Evolutionary conservation across 1,139 yeast genomes (phyloP).

Genomic region (Tardiomyces digboiensis): DNA sequence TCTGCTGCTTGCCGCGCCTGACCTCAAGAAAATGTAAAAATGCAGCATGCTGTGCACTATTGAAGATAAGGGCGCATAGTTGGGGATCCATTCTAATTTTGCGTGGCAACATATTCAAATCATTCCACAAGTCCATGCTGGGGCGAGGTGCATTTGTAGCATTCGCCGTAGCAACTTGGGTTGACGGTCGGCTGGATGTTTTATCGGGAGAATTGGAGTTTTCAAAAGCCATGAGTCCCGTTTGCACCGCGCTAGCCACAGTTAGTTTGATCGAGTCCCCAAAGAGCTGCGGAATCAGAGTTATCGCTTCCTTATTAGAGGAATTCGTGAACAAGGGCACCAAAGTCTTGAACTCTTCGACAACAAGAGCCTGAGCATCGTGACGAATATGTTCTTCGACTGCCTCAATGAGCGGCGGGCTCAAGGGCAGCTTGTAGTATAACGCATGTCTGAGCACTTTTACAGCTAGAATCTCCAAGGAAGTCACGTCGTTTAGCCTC

Average conservation of each 20-base stretch:
- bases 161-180: background rate
- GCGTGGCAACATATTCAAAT: background rate
- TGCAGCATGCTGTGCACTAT: background rate
- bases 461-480: too few species aligned
- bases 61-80: background rate
- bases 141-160: background rate
- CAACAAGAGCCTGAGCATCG: background rate
- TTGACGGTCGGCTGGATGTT: too few species aligned
- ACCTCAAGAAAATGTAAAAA: background rate
- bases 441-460: background rate
- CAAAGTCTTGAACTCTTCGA: background rate
- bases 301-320: too few species aligned
- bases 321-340: background rate
- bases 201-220: too few species aligned
- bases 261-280: background rate
- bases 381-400: conserved; percentile 4
- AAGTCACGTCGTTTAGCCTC: too few species aligned
- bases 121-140: background rate
- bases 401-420: background rate
- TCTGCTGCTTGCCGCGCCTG: background rate
- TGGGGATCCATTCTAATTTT: background rate
- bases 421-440: background rate
- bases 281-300: too few species aligned
- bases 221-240: background rate
- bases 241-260: background rate